A percentile compares a stretch with the other conserved stretches of the same genome.
These are phyloP conservation scores for Aspergillus egyptiacus DNA, from an alignment of 495 filamentous ascomycete genomes.

Conservation along the genomic window DNA sequence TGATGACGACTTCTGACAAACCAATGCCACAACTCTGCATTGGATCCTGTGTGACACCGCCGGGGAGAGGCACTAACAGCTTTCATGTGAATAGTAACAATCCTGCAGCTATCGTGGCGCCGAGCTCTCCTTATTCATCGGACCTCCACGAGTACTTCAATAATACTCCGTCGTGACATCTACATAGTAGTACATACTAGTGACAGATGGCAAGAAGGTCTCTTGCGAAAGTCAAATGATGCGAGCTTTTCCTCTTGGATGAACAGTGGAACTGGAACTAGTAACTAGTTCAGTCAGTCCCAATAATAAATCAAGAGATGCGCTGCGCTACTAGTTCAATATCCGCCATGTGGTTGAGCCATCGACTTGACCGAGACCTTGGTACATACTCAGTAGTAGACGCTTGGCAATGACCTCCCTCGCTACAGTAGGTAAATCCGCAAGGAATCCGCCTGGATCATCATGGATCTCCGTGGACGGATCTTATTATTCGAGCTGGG, in stretches of 20 bases:
- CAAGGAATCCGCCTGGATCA: no score
- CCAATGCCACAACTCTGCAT: background rate
- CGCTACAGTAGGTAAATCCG: no score
- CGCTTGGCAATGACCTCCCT: no score
- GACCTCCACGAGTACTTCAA: background rate
- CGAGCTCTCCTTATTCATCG: background rate
- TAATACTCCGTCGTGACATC: conserved; percentile 1
- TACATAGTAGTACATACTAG: background rate
- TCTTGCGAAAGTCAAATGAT: conserved; percentile 9
- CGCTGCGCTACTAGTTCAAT: background rate
- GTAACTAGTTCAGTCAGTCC: no score
- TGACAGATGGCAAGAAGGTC: background rate
- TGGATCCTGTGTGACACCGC: background rate
- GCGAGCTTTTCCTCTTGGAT: no score
- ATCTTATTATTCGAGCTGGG: no score
- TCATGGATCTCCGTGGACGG: no score
- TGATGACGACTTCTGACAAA: no score
- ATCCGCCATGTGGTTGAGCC: background rate
- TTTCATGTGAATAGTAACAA: conserved; percentile 9
- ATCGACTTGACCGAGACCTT: background rate
- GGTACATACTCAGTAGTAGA: no score
- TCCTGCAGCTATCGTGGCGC: conserved; percentile 2
- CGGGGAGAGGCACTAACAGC: background rate
- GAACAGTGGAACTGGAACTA: no score
- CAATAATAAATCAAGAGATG: background rate